Evolutionary conservation across 129 eudicot species (phyloP).

Genomic region (Helichrysum umbraculigerum): DNA sequence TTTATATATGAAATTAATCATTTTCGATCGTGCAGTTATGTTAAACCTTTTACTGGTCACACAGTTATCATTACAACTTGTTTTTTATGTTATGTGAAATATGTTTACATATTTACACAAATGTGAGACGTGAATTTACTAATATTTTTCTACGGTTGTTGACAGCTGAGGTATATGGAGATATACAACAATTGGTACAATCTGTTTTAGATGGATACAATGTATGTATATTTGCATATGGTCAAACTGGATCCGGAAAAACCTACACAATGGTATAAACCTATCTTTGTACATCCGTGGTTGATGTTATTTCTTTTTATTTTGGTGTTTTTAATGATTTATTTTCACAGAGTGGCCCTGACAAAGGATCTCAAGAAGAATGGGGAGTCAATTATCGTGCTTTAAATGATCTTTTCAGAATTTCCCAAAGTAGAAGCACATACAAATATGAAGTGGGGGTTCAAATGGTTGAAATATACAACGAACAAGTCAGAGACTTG

Average conservation of each 20-base stretch:
- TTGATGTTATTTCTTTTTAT: conserved; percentile 2
- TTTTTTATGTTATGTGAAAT: not conserved
- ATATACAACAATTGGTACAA: conserved; percentile 65
- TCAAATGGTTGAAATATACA: conserved; percentile 90
- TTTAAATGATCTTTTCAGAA: conserved; percentile 66
- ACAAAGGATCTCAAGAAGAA: conserved; percentile 60
- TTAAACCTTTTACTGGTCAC: not conserved
- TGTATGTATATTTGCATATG: conserved; percentile 92
- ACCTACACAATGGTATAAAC: conserved; percentile 82
- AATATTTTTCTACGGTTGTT: conserved; percentile 21
- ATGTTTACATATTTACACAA: not conserved
- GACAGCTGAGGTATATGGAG: conserved; percentile 72
- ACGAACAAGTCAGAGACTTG: conserved; percentile 88
- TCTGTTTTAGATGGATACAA: conserved; percentile 87
- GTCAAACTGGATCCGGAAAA: conserved; percentile 94
- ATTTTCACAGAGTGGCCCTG: conserved; percentile 74
- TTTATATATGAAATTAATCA: not conserved
- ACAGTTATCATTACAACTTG: not conserved
- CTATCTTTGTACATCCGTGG: conserved; percentile 2
- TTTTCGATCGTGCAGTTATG: not conserved
- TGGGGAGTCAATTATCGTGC: conserved; percentile 95
- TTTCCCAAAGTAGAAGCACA: conserved; percentile 62
- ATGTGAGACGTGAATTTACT: not conserved
- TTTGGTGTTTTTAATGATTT: conserved; percentile 18
- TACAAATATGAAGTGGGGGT: conserved; percentile 68